Evolutionary conservation across 768 basidiomycete species (phyloP).

Genomic region (Lyophyllum shimeji): DNA sequence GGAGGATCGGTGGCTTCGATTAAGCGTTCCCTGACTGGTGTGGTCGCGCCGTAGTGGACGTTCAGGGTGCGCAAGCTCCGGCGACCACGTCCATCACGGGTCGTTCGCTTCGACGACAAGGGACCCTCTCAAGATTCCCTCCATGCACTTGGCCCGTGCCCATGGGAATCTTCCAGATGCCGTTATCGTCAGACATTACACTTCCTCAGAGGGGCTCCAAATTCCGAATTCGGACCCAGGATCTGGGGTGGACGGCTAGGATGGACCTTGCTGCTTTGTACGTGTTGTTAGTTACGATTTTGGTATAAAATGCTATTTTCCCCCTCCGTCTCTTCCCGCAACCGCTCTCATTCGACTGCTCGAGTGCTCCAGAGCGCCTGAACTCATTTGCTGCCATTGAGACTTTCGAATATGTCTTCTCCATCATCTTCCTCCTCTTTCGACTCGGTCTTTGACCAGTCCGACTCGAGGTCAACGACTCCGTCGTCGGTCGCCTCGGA

Average conservation of each 20-base stretch:
- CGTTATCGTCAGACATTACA: conserved; percentile 6
- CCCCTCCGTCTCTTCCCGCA: conserved; percentile 6
- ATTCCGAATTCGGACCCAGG: neutral
- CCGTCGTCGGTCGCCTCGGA: conserved; percentile 24
- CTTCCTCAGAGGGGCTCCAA: neutral
- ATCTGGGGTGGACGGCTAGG: conserved; percentile 8
- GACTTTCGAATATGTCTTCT: conserved; percentile 15
- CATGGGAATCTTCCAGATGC: neutral
- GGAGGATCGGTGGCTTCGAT: conserved; percentile 1
- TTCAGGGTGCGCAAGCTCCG: neutral
- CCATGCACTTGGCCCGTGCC: neutral
- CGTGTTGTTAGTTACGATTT: conserved; percentile 21
- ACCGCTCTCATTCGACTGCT: neutral
- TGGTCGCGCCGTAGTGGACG: neutral
- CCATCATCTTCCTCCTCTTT: conserved; percentile 33
- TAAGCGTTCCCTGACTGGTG: neutral
- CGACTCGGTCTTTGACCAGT: conserved; percentile 29
- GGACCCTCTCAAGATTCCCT: neutral
- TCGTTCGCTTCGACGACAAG: neutral
- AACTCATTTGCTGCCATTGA: neutral
- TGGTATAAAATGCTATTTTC: conserved; percentile 28
- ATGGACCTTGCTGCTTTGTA: conserved; percentile 18
- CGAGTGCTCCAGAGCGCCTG: neutral
- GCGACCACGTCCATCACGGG: neutral
- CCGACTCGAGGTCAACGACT: conserved; percentile 34